Evolutionary conservation across 2,329 filamentous ascomycete genomes (phyloP), one percentile per base, ranked within the genome.

Genomic region (Annulohypoxylon truncatum): DNA sequence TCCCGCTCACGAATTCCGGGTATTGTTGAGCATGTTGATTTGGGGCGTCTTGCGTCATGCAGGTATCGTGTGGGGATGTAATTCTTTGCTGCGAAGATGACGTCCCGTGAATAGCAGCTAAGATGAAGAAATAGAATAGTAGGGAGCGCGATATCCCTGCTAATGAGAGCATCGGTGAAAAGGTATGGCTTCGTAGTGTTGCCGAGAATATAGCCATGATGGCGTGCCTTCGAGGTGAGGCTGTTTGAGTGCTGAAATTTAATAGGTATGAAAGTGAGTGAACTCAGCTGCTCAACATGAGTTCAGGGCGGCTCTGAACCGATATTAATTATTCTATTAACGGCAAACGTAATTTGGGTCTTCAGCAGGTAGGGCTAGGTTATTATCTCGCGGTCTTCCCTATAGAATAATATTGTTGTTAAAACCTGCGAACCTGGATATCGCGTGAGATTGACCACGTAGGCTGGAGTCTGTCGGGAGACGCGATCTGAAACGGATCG

Each of bases 11-110:
- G 26, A 81, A 79, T 28, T 78, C 76, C 1, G 83, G 83, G 62
- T 84, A 85, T 18, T 78, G 61, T 4, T 78, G 74, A 2, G 80
- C 80, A 66, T 87, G 81, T 4, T 83, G 82, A 63, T 88, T 87
- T n/a, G 82, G 79, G 9, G 70, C 73, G 65, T 77, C 75, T 24
- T 74, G 66, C 1, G 73, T 69, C 10, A 60, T 74, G 74, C 74
- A 78, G n/a, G 28, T 24, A 18, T 58, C 62, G 26, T 22, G 31
- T 26, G 53, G 28, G 12, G 51, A 9, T 15, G 61, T 8, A 9
- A 60, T 15, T 7, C 24, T 9, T 5, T 52, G 26, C 20, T 66
- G 66, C 18, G 18, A 61, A 50, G 55, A 58, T 28, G 26, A 52
- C 2, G 38, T 60, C 8, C 20, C 33, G 9, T 33, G 47, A 9